Percentiles rank a stretch among this genome's conserved stretches.
These are phyloP conservation scores for Ogataea naganishii DNA, from an alignment of 805 yeast genomes.

Conservation along the genomic window DNA sequence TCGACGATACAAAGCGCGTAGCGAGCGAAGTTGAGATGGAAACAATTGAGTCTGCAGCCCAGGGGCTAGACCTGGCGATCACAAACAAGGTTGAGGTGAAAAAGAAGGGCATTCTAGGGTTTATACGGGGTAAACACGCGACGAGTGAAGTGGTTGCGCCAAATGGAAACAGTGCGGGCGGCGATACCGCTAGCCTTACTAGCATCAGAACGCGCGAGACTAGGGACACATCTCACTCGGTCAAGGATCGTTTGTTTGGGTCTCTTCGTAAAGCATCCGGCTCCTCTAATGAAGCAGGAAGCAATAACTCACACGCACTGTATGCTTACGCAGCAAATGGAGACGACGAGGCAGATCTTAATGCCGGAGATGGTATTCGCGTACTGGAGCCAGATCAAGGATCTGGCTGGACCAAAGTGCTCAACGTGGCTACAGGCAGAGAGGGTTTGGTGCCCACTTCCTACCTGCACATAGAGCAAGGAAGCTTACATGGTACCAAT, in stretches of 20 bases:
- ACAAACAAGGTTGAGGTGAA: conserved; percentile 41
- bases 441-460: conserved; percentile 82
- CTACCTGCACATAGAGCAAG: conserved; percentile 44
- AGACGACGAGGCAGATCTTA: conserved; percentile 61
- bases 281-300: conserved; percentile 1
- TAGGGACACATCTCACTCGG: conserved; percentile 15
- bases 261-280: conserved; percentile 10
- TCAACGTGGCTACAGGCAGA: conserved; percentile 27
- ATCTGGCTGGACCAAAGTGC: conserved; percentile 81
- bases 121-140: conserved; percentile 4
- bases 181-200: conserved; percentile 13
- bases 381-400: conserved; percentile 73
- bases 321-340: conserved; percentile 64
- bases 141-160: conserved; percentile 2
- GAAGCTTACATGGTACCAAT: conserved; percentile 5
- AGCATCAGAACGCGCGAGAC: too few species aligned
- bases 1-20: conserved; percentile 67
- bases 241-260: conserved; percentile 19
- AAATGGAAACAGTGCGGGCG: conserved; percentile 9
- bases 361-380: conserved; percentile 50
- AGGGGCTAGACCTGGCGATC: conserved; percentile 60
- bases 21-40: conserved; percentile 82
- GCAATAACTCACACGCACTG: conserved; percentile 33
- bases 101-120: conserved; percentile 50
- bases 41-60: conserved; percentile 78